Evolutionary conservation across 495 filamentous ascomycete genomes (phyloP).

Genomic region (Aspergillus saccharolyticus): DNA sequence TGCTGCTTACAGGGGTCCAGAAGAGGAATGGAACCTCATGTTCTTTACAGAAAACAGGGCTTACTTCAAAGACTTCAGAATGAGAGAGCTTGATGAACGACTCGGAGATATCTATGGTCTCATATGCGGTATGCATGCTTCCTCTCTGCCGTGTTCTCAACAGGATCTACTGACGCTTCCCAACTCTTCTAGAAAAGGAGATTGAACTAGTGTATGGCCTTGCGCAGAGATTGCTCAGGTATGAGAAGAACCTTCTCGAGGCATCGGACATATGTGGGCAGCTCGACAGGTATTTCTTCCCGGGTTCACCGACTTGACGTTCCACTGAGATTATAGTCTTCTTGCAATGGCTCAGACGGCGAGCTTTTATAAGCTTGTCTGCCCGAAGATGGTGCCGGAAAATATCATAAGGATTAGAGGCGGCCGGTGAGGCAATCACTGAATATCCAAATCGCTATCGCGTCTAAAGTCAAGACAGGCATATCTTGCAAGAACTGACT

Average conservation of each 20-base stretch:
- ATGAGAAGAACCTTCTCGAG: constrained; percentile 59
- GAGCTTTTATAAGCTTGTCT: constrained; percentile 62
- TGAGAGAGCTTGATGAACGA: constrained; percentile 76
- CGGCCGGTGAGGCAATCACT: constrained; percentile 54
- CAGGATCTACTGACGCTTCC: neutral
- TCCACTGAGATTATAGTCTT: constrained; percentile 48
- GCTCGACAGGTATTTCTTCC: constrained; percentile 59
- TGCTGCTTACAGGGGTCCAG: constrained; percentile 61
- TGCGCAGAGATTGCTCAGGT: constrained; percentile 63
- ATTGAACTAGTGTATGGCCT: constrained; percentile 84
- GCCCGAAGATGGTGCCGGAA: constrained; percentile 62
- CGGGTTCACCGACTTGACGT: neutral
- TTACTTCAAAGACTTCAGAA: constrained; percentile 85
- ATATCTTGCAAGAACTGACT: constrained; percentile 83
- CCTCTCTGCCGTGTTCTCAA: neutral
- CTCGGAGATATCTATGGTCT: constrained; percentile 80
- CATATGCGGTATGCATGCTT: constrained; percentile 65
- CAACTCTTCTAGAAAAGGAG: constrained; percentile 62
- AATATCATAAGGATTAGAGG: constrained; percentile 74
- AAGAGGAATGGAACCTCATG: constrained; percentile 66
- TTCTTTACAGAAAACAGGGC: constrained; percentile 67
- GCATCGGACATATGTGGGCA: constrained; percentile 79
- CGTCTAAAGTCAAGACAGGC: constrained; percentile 41
- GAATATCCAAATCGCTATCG: neutral
- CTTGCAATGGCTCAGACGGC: constrained; percentile 78